phyloP scores from a whole-genome alignment of 371 early-diverging fungal genomes.

The Apophysomyces trapeziformis region DNA sequence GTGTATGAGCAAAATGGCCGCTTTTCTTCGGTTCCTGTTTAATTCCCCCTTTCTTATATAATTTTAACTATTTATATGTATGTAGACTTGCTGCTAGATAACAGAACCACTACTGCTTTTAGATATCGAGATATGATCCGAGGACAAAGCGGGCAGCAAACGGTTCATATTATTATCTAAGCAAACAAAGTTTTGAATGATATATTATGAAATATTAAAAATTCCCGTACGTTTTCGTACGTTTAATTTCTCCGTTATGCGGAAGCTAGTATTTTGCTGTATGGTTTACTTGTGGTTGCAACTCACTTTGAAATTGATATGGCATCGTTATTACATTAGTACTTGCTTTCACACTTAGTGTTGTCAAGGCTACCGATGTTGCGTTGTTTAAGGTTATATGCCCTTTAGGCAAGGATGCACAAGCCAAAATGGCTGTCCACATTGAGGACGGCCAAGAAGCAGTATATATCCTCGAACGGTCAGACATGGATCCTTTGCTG shows the following conservation, averaged over 20 bases:
- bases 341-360: conserved; percentile 11
- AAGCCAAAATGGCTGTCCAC: conserved; percentile 25
- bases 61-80: too few species aligned
- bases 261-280: neutral
- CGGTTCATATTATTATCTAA: neutral
- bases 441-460: conserved; percentile 13
- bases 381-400: conserved; percentile 17
- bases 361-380: conserved; percentile 21
- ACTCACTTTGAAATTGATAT: too few species aligned
- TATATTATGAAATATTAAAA: neutral
- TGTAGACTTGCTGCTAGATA: neutral
- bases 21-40: neutral
- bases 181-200: neutral
- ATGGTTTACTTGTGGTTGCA: neutral
- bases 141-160: neutral
- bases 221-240: neutral
- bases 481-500: conserved; percentile 24
- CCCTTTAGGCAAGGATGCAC: neutral
- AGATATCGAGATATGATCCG: neutral
- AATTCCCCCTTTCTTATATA: neutral
- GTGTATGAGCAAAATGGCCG: neutral
- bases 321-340: neutral
- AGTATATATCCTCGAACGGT: conserved; percentile 18
- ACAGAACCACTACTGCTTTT: neutral
- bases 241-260: conserved; percentile 9